Evolutionary conservation across 2,329 filamentous ascomycete species (phyloP), one percentile per base, ranked within the genome.

Genomic region (Aspergillus sp.): DNA sequence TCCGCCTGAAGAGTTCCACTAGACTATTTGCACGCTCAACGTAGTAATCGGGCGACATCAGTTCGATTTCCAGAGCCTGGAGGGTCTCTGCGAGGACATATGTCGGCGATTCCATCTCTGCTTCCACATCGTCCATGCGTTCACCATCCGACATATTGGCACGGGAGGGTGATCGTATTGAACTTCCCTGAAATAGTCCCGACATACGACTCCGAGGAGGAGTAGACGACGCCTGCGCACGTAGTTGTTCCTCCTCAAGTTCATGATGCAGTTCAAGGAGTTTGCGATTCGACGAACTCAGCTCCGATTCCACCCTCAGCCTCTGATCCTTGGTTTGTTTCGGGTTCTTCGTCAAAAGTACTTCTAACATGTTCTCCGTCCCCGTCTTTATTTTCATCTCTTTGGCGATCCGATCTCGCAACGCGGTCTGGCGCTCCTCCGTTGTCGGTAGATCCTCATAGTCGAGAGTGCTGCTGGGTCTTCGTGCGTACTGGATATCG

Each of bases 341-440:
- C 46, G 91, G 89, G 74, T 96, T 97, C 77, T 99, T 99, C 45
- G 87, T 85, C 73, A 97, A 91, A 64, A 99, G 79, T 12, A 95
- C 95, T 78, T 99, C 95, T 40, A 99, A 82, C 85, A 99, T 88
- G 73, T 99, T 99, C 80, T 99, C 95, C 57, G 93, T 97, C 19
- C 95, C 95, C 68, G 93, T 90, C 75, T 96, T 97, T 72, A 99
- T 98, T 81, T 98, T 98, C 78, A 93, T 88, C 78, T 99, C 96
- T 69, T 96, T 93, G 65, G 92, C 93, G 63, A 99, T 88, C 69
- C 89, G 86, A 67, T 97, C 93, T 68, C 89, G 88, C 61, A 97
- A 83, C 51, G 85, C 81, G 20, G 87, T 84, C 67, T 96, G 86
- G 41, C 86, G 84, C 74, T 91, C 87, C 72, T 96, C 91, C 13